Base-by-base conservation (phyloP, 257 asterid genomes). In the Verbascum thapsus region DNA sequence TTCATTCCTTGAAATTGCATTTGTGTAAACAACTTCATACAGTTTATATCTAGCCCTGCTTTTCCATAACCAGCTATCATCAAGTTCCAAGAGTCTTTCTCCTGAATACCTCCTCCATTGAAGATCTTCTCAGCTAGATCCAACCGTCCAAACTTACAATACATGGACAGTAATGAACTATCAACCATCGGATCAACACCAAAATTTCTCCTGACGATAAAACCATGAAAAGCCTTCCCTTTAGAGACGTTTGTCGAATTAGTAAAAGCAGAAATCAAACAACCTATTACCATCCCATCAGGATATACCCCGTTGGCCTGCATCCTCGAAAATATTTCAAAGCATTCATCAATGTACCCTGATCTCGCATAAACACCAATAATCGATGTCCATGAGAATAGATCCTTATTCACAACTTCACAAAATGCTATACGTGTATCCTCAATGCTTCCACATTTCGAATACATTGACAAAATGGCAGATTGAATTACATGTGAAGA, bases 191-290 rank as follows among this genome's bases (percentile, higher is more conserved):
- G 67, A 69, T 63, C 81, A 16, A 69, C 23, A 15, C 47, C 72
- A 38, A 72, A 81, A 54, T 82, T 69, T 69, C 80, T 77, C 83
- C 87, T 79, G 54, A 85, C 34, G 40, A 90, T 71, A 69, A 74
- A 79, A 32, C 85, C 84, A 70, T 90, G 96, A 70, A 87, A 84
- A 32, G 88, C 84, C 78, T 78, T 87, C 47, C 96, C 88, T 73
- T 78, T 85, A 10, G 51, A 50, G 37, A 67, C 38, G 45, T 38
- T 79, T 70, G 55, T 58, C 35, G 78, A 58, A 74, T 76, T 81
- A 55, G 76, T 74, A 53, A 87, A 75, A 58, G 80, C 67, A 42
- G 74, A 76, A 50, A 89, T 61, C 70, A 89, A 67, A 65, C 91
- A 84, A 66, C 91, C 81, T 32, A 87, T 58, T 18, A 78, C 74